phyloP scores from a whole-genome alignment of 2,329 filamentous ascomycete genomes.

The Ophiostoma sp. region DNA sequence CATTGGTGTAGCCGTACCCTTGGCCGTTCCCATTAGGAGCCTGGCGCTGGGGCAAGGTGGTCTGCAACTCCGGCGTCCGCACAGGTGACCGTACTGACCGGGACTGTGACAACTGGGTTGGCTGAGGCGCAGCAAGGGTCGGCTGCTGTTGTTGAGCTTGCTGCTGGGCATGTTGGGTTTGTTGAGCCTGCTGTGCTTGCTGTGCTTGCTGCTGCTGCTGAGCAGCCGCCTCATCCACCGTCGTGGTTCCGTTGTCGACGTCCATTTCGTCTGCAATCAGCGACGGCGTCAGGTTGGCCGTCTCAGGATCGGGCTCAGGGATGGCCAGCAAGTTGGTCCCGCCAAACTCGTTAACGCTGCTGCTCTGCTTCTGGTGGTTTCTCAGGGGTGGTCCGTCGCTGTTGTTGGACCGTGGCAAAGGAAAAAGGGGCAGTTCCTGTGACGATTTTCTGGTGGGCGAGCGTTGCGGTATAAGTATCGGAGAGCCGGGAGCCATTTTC shows the following conservation, averaged over 20 bases:
- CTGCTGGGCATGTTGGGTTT: background rate
- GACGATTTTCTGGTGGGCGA: slow-evolving; percentile 29
- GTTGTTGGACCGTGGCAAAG: background rate
- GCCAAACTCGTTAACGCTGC: background rate
- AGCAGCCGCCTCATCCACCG: background rate
- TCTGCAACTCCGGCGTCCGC: slow-evolving; percentile 43
- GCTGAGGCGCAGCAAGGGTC: background rate
- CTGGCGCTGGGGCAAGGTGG: slow-evolving; percentile 11
- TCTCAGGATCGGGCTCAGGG: slow-evolving; percentile 1
- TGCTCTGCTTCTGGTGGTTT: background rate
- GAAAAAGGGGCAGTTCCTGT: slow-evolving; percentile 25
- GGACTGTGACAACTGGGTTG: background rate
- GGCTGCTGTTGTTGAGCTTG: background rate
- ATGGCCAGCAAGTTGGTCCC: slow-evolving; percentile 1
- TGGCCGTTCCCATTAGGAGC: slow-evolving; percentile 5
- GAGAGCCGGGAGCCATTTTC: slow-evolving; percentile 24
- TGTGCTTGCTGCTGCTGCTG: background rate
- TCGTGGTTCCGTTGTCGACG: slow-evolving; percentile 25
- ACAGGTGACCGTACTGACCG: slow-evolving; percentile 29
- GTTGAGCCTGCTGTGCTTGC: background rate
- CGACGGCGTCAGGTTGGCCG: slow-evolving; percentile 8
- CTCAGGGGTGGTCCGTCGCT: background rate
- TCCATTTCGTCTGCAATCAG: slow-evolving; percentile 29
- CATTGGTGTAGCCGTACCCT: slow-evolving; percentile 32
- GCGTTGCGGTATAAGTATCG: background rate